These are phyloP conservation scores for Ceratocystis albifundus DNA, from an alignment of 2,329 filamentous ascomycete genomes.

Conservation along the genomic window DNA sequence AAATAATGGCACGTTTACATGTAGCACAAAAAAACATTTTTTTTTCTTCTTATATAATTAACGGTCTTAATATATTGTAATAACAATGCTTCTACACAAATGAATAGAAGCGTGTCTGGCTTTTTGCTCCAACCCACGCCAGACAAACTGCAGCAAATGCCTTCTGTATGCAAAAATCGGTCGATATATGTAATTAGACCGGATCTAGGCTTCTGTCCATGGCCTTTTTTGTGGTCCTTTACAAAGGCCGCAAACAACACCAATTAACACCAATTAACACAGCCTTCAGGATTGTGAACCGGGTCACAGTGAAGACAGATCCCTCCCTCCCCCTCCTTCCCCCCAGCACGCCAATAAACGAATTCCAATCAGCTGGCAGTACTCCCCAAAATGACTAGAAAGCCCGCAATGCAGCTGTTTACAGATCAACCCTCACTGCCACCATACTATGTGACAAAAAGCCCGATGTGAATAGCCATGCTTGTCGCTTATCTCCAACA, in stretches of 20 bases:
- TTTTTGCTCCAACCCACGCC: neutral
- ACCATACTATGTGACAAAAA: conserved; percentile 40
- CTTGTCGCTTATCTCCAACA: conserved; percentile 37
- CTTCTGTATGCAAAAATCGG: neutral
- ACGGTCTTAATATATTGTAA: neutral
- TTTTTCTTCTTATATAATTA: too few species aligned
- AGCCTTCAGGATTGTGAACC: too few species aligned
- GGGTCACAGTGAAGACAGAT: too few species aligned
- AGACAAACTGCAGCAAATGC: neutral
- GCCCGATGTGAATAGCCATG: conserved; percentile 48
- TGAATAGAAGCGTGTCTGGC: neutral
- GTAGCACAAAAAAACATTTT: neutral
- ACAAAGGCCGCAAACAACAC: too few species aligned
- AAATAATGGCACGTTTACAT: neutral
- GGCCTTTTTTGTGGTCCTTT: too few species aligned
- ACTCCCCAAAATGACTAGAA: too few species aligned
- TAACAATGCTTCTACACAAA: neutral
- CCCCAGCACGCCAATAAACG: too few species aligned
- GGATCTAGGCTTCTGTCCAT: too few species aligned
- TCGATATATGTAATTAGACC: neutral
- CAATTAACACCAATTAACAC: too few species aligned
- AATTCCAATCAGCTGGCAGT: too few species aligned
- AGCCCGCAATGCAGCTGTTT: neutral
- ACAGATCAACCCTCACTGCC: conserved; percentile 42
- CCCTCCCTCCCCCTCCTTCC: too few species aligned